A percentile compares a stretch with the other conserved stretches of the same genome.
Evolutionary conservation across 1,139 yeast genomes (phyloP).

Genomic region (Zygotorulaspora mrakii): DNA sequence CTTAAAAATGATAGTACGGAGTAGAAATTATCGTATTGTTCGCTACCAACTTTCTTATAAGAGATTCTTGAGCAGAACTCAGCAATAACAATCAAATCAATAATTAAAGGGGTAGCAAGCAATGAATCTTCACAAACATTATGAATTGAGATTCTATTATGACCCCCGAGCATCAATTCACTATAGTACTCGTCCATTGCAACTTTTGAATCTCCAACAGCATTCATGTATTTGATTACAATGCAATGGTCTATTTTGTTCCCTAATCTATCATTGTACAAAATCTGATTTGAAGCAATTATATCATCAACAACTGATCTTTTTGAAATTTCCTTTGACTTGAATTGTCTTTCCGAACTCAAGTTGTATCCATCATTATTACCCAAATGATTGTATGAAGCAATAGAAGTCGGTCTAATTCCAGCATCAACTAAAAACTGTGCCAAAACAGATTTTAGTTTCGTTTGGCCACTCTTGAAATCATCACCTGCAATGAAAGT

Average conservation of each 20-base stretch:
- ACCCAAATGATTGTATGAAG: slow-evolving; percentile 94
- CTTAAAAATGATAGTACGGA: slow-evolving; percentile 83
- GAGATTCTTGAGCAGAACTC: slow-evolving; percentile 86
- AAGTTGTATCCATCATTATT: slow-evolving; percentile 94
- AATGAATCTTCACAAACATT: slow-evolving; percentile 95
- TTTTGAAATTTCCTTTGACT: slow-evolving; percentile 92
- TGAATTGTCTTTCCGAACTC: slow-evolving; percentile 88
- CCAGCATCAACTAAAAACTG: slow-evolving; percentile 97
- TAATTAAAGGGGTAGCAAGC: slow-evolving; percentile 89
- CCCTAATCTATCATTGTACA: slow-evolving; percentile 79
- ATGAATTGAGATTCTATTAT: slow-evolving; percentile 88
- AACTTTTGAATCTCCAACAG: slow-evolving; percentile 94
- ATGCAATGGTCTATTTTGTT: slow-evolving; percentile 87
- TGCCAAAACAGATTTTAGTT: slow-evolving; percentile 89
- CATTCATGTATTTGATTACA: slow-evolving; percentile 89
- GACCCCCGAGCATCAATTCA: slow-evolving; percentile 96
- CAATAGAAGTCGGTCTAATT: slow-evolving; percentile 89
- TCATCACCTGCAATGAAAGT: slow-evolving; percentile 95
- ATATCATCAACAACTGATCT: slow-evolving; percentile 92
- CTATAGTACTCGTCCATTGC: slow-evolving; percentile 98
- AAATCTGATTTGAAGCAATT: slow-evolving; percentile 80
- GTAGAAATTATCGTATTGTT: slow-evolving; percentile 61
- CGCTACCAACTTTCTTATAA: slow-evolving; percentile 50
- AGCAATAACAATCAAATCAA: slow-evolving; percentile 84
- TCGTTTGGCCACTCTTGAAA: slow-evolving; percentile 95